Percentiles rank a stretch among this genome's conserved stretches.
Conservation (phyloP, 805 yeast species). For the Saccharomycopsis schoenii region DNA sequence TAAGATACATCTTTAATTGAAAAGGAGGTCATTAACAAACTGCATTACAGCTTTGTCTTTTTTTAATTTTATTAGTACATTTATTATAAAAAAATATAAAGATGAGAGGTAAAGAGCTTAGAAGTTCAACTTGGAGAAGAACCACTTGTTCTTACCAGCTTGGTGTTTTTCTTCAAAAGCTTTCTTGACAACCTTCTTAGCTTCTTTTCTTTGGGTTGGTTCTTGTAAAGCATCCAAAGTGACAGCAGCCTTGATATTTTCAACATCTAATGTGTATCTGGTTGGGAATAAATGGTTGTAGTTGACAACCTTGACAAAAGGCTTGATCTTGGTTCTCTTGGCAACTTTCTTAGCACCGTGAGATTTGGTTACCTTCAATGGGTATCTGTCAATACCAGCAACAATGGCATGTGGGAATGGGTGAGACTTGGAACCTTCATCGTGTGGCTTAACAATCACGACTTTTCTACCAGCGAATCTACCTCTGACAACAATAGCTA, state of each 20-base stretch:
- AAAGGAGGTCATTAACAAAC: background rate
- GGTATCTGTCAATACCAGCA: slow-evolving; percentile 98
- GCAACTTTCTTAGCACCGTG: slow-evolving; percentile 95
- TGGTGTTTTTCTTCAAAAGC: slow-evolving; percentile 99
- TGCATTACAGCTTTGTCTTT: background rate
- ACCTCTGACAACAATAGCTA: slow-evolving; percentile 98
- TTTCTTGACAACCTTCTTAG: slow-evolving; percentile 97
- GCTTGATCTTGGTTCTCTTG: slow-evolving; percentile 97
- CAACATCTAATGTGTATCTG: slow-evolving; percentile 97
- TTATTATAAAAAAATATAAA: slow-evolving; percentile 3
- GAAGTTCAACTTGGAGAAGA: slow-evolving; percentile 95
- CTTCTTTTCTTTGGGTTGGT: slow-evolving; percentile 98
- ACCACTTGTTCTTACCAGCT: slow-evolving; percentile 99
- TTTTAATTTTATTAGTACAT: background rate
- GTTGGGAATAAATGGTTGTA: slow-evolving; percentile 99
- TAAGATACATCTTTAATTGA: background rate
- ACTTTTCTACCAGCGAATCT: slow-evolving; percentile 99
- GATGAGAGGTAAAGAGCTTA: slow-evolving; percentile 30
- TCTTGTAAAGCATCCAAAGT: slow-evolving; percentile 91
- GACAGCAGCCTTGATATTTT: slow-evolving; percentile 83
- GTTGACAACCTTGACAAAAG: slow-evolving; percentile 97
- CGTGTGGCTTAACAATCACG: slow-evolving; percentile 96
- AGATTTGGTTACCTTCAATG: slow-evolving; percentile 90
- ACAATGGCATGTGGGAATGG: slow-evolving; percentile 99
- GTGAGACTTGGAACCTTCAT: slow-evolving; percentile 97